Conservation (phyloP, 2,329 filamentous ascomycete genomes). For the Pseudopithomyces maydicus region DNA sequence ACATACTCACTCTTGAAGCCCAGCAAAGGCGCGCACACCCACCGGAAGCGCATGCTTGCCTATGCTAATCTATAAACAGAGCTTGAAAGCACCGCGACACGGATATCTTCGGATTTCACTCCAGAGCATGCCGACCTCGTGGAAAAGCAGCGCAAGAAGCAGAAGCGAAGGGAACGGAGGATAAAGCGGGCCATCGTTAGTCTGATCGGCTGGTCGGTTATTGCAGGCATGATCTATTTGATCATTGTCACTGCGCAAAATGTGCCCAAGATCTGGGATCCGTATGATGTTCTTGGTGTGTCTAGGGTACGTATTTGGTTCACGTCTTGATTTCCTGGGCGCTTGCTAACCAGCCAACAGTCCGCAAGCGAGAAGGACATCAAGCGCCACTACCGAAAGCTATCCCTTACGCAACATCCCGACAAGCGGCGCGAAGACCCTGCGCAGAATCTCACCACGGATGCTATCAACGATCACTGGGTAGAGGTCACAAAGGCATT, state of each 20-base stretch:
- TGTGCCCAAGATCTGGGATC: slow-evolving; percentile 85
- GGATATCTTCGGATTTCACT: slow-evolving; percentile 81
- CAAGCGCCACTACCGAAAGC: slow-evolving; percentile 85
- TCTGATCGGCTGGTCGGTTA: slow-evolving; percentile 77
- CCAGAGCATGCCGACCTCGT: slow-evolving; percentile 84
- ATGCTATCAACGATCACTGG: slow-evolving; percentile 83
- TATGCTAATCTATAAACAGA: slow-evolving; percentile 50
- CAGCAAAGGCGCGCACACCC: slow-evolving; percentile 62
- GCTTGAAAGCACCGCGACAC: slow-evolving; percentile 78
- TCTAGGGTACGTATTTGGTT: slow-evolving; percentile 67
- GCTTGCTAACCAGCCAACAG: slow-evolving; percentile 50
- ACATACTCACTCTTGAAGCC: slow-evolving; percentile 87
- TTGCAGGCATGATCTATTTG: slow-evolving; percentile 90
- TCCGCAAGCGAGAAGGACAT: slow-evolving; percentile 87
- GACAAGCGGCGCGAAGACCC: slow-evolving; percentile 88
- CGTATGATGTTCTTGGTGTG: slow-evolving; percentile 90
- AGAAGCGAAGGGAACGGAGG: slow-evolving; percentile 87
- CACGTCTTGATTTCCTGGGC: slow-evolving; percentile 2
- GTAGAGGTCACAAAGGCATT: slow-evolving; percentile 97
- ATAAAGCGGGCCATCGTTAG: slow-evolving; percentile 82
- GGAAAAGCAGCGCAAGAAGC: slow-evolving; percentile 78
- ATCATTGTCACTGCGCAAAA: slow-evolving; percentile 78
- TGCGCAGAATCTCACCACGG: slow-evolving; percentile 85
- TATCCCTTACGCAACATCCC: slow-evolving; percentile 86
- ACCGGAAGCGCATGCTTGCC: background rate